Conservation (phyloP, 768 basidiomycete species). For the Boletus insuetus region DNA sequence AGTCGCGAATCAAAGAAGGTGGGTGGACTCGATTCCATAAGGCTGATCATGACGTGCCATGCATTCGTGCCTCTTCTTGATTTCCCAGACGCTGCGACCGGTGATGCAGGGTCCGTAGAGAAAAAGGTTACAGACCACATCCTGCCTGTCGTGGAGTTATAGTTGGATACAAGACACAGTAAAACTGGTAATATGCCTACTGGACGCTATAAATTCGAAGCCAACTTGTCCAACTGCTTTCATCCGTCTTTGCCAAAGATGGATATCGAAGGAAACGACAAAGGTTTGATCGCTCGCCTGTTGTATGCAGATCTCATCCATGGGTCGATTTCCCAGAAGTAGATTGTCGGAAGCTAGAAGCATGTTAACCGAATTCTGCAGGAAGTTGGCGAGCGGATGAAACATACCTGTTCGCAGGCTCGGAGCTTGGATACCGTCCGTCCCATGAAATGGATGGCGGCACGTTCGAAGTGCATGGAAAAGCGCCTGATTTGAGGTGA, state of each 20-base stretch:
- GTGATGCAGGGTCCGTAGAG: slow-evolving; percentile 5
- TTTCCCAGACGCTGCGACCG: slow-evolving; percentile 1
- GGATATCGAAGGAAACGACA: slow-evolving; percentile 47
- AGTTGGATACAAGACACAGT: neutral
- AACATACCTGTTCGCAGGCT: slow-evolving; percentile 16
- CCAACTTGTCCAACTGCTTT: slow-evolving; percentile 52
- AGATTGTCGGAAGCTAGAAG: slow-evolving; percentile 42
- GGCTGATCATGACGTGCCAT: slow-evolving; percentile 46
- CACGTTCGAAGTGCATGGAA: slow-evolving; percentile 28
- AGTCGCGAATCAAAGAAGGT: slow-evolving; percentile 18
- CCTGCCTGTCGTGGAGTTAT: slow-evolving; percentile 8
- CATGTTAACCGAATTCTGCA: neutral
- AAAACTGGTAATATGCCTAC: neutral
- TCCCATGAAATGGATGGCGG: slow-evolving; percentile 21
- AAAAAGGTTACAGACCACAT: slow-evolving; percentile 28
- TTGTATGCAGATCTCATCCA: slow-evolving; percentile 52
- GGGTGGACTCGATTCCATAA: slow-evolving; percentile 18
- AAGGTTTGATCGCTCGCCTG: slow-evolving; percentile 50
- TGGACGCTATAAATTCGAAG: slow-evolving; percentile 63
- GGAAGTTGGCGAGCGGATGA: slow-evolving; percentile 12
- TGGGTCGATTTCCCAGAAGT: slow-evolving; percentile 38
- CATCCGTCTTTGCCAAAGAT: slow-evolving; percentile 69
- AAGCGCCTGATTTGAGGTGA: slow-evolving; percentile 24
- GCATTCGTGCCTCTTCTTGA: slow-evolving; percentile 1
- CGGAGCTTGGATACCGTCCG: slow-evolving; percentile 18